Evolutionary conservation across 352 stramenopile species (phyloP).

Genomic region (Phytophthora rubi): DNA sequence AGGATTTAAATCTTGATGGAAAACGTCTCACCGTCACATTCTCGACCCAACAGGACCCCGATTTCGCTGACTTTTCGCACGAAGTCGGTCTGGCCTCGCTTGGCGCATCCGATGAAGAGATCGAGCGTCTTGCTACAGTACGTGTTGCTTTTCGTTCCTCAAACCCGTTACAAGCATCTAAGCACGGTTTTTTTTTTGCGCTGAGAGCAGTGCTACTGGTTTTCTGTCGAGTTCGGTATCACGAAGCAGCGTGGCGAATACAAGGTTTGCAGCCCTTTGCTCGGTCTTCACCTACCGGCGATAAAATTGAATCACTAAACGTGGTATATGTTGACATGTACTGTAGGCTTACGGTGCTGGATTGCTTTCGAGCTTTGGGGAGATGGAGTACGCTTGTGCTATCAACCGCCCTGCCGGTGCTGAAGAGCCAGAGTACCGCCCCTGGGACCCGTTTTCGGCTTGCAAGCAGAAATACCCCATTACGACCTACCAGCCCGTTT

Average conservation of each 20-base stretch:
- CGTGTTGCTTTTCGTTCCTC: background rate
- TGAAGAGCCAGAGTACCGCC: constrained; percentile 87
- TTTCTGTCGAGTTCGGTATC: constrained; percentile 98
- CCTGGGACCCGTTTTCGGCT: constrained; percentile 95
- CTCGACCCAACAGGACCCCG: constrained; percentile 74
- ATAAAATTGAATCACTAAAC: background rate
- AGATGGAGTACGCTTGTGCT: constrained; percentile 96
- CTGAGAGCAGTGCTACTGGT: constrained; percentile 94
- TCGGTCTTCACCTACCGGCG: background rate
- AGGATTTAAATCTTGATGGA: background rate
- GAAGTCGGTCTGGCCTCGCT: constrained; percentile 97
- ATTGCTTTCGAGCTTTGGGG: constrained; percentile 96
- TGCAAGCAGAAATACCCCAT: constrained; percentile 96
- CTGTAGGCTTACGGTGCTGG: constrained; percentile 94
- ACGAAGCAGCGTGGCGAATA: constrained; percentile 93
- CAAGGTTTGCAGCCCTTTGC: constrained; percentile 67
- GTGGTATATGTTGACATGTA: background rate
- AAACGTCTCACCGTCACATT: background rate
- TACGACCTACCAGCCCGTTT: constrained; percentile 97
- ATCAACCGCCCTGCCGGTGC: constrained; percentile 62
- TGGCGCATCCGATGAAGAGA: constrained; percentile 96
- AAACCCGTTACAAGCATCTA: background rate
- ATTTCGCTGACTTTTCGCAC: constrained; percentile 98
- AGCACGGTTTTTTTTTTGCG: background rate
- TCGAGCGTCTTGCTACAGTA: constrained; percentile 92